Evolutionary conservation across 805 yeast genomes (phyloP).

Genomic region (Metschnikowia kofuensis): DNA sequence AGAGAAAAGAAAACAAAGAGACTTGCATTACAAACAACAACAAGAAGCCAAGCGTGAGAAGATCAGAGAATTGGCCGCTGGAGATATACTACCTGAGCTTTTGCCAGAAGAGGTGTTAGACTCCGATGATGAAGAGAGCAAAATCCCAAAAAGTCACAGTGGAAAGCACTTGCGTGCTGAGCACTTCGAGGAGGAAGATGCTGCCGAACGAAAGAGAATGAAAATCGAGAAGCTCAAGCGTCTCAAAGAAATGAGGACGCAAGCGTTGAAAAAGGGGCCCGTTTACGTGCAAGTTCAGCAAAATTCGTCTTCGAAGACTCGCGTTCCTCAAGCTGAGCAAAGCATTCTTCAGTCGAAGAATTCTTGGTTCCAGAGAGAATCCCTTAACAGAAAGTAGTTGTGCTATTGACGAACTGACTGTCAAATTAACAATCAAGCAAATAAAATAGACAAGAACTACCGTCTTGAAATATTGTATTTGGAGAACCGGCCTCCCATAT

Average conservation of each 20-base stretch:
- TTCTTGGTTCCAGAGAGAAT: conserved; percentile 41
- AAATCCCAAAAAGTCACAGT: conserved; percentile 5
- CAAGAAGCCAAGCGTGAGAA: conserved; percentile 28
- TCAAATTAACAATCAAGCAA: too few species aligned
- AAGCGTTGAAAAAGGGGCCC: conserved; percentile 37
- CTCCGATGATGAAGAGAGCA: conserved; percentile 17
- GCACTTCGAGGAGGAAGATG: conserved; percentile 33
- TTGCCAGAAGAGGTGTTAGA: conserved; percentile 41
- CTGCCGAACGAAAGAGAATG: conserved; percentile 25
- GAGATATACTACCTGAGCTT: conserved; percentile 36
- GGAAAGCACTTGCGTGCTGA: conserved; percentile 32
- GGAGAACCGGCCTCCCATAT: background rate
- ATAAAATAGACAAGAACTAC: too few species aligned
- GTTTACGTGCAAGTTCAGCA: conserved; percentile 37
- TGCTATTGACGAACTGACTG: too few species aligned
- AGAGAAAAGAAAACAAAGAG: conserved; percentile 36
- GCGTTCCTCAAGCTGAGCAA: conserved; percentile 37
- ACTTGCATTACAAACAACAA: conserved; percentile 33
- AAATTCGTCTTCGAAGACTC: conserved; percentile 20
- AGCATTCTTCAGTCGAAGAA: conserved; percentile 30
- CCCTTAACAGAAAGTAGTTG: conserved; percentile 35
- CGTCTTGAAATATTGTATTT: background rate
- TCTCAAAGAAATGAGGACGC: conserved; percentile 24
- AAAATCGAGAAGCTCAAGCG: conserved; percentile 34
- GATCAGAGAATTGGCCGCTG: conserved; percentile 11